Base-by-base conservation (phyloP, 306 rosid species). In the Medicago lupulina region DNA sequence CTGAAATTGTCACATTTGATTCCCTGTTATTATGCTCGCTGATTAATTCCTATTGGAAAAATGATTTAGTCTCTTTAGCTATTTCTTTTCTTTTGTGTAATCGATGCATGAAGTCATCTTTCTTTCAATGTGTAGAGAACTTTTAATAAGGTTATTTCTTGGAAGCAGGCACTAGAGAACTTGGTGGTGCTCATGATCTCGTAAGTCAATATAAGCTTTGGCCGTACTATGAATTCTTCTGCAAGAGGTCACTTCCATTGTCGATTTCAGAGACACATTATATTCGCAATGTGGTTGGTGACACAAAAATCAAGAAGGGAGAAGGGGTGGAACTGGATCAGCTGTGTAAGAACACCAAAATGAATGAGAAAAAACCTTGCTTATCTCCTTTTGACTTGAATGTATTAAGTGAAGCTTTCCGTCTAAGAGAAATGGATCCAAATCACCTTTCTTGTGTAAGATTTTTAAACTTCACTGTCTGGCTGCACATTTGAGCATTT, bases 301-400 rank as follows among this genome's bases (percentile, higher is more conserved):
- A 93, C 86, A 88, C 92, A 61, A 93, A 89, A 83, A 89, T 91
- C 71, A 87, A 86, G 82, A 93, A 89, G 85, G 98, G 98, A 50
- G 98, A 91, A 70, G 98, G 98, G 79, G 91, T 93, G 97, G 96
- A 91, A 64, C 88, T 93, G 79, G 89, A 85, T 89, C 96, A 93
- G 82, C 97, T 93, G 71, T 86, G 91, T 76, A 85, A 77, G 80
- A 89, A 83, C 76, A 71, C 85, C 4, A 64, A 81, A 57, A 17
- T 77, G 8, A 88, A 85, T 67, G 93, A 91, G 63, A 81, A 83
- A 53, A 91, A 85, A 69, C 66, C 84, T 25, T 83, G 84, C 17
- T 85, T 91, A 75, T 84, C 71, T 74, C 93, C 96, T 15, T 83
- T 83, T 70, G 80, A 83, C 41, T 78, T 83, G 74, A 76, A 78